These are phyloP conservation scores for Gossypium gossypioides DNA, from an alignment of 441 rosid genomes.

Conservation along the genomic window DNA sequence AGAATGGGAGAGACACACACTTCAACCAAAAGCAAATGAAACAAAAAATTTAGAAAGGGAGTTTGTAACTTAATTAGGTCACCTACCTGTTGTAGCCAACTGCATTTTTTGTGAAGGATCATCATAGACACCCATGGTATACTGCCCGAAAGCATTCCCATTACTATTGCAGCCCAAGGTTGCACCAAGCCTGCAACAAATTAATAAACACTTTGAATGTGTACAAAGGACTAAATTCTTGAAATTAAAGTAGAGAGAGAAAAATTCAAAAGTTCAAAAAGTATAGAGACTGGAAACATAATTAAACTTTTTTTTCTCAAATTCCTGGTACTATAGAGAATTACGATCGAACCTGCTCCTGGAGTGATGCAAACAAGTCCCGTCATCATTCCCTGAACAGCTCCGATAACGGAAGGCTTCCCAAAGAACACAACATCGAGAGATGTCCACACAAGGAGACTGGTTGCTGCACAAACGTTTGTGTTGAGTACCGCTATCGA, in stretches of 20 bases:
- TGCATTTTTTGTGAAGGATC: conserved; percentile 62
- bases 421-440: conserved; percentile 70
- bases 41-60: background rate
- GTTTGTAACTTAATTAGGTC: background rate
- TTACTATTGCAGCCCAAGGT: conserved; percentile 74
- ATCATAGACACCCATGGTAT: conserved; percentile 89
- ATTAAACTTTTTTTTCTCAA: background rate
- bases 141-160: conserved; percentile 66
- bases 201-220: background rate
- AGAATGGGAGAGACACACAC: background rate
- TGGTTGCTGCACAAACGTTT: conserved; percentile 67
- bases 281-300: no score
- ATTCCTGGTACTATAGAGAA: background rate
- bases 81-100: conserved; percentile 52
- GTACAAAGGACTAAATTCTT: background rate
- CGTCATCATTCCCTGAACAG: conserved; percentile 85
- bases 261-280: no score
- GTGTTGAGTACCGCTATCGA: conserved; percentile 69
- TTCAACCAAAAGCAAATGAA: background rate
- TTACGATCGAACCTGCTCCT: conserved; percentile 49
- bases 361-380: conserved; percentile 78
- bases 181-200: conserved; percentile 55
- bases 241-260: no score
- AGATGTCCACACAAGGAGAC: conserved; percentile 76
- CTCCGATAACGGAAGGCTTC: conserved; percentile 81